A percentile compares a stretch with the other conserved stretches of the same genome.
Conservation (phyloP, 352 stramenopile species). For the Globisporangium emineosum region DNA sequence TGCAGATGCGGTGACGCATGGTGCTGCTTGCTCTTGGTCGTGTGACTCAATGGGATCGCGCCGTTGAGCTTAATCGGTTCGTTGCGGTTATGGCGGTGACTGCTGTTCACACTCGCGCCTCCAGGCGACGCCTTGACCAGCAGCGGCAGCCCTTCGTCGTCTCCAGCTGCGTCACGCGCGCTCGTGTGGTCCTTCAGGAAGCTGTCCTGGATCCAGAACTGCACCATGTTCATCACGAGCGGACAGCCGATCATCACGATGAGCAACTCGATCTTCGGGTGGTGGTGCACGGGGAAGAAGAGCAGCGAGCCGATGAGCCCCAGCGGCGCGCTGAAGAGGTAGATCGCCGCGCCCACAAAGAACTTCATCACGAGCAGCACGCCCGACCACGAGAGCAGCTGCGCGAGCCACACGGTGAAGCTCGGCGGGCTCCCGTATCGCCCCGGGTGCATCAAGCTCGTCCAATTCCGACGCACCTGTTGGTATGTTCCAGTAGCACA, state of each 20-base stretch:
- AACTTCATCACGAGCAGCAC: conserved; percentile 70
- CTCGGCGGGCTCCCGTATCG: conserved; percentile 69
- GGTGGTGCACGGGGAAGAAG: conserved; percentile 65
- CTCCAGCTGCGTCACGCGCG: conserved; percentile 10
- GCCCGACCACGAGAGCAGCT: conserved; percentile 64
- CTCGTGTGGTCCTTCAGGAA: conserved; percentile 59
- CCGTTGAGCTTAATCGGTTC: conserved; percentile 14
- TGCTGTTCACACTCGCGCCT: background rate
- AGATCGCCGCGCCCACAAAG: conserved; percentile 59
- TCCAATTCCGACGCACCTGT: conserved; percentile 57
- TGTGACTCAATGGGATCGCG: conserved; percentile 8
- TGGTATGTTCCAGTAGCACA: background rate
- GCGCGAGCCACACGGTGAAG: conserved; percentile 56
- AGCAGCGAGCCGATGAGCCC: conserved; percentile 57
- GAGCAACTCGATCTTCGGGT: conserved; percentile 75
- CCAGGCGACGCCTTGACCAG: conserved; percentile 13
- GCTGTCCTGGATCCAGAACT: conserved; percentile 85
- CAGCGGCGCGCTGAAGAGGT: conserved; percentile 54
- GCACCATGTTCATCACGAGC: conserved; percentile 84
- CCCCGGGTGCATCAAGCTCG: conserved; percentile 51
- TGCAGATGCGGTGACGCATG: conserved; percentile 21
- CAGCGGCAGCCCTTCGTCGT: conserved; percentile 32
- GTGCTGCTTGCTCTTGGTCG: conserved; percentile 8
- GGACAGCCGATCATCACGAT: conserved; percentile 85
- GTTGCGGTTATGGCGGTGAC: background rate